phyloP scores from a whole-genome alignment of 2,329 filamentous ascomycete genomes.

The Fusarium pseudonygamai region DNA sequence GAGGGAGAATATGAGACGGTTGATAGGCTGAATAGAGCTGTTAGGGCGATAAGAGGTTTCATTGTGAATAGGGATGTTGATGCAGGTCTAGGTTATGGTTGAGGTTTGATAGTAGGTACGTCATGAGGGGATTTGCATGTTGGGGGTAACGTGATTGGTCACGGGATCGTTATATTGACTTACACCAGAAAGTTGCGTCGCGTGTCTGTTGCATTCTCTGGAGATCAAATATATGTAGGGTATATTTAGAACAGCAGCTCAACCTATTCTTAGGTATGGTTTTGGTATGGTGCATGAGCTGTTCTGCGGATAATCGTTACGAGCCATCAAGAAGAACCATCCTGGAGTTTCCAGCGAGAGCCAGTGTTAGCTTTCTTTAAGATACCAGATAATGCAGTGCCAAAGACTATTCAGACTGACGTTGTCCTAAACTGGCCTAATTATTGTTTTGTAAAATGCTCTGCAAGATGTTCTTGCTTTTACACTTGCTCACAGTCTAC shows the following conservation, averaged over 20 bases:
- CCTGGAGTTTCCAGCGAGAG: neutral
- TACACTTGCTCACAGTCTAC: fast-evolving
- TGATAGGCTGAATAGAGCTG: constrained; percentile 26
- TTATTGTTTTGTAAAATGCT: neutral
- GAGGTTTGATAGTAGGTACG: constrained; percentile 26
- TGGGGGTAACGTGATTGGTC: constrained; percentile 26
- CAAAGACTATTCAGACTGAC: neutral
- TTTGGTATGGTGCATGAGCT: neutral
- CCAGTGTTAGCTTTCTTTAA: neutral
- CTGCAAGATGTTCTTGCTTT: neutral
- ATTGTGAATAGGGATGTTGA: constrained; percentile 18
- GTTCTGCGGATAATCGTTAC: fast-evolving
- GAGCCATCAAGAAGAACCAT: neutral
- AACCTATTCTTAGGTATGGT: neutral
- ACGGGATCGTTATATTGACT: constrained; percentile 1
- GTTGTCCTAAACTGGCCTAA: fast-evolving
- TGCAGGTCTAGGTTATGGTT: neutral
- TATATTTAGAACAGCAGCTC: neutral
- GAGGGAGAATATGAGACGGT: constrained; percentile 19
- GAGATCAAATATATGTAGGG: too few species aligned
- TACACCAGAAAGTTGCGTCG: neutral
- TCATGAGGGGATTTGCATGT: constrained; percentile 22
- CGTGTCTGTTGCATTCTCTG: neutral
- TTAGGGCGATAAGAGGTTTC: constrained; percentile 34
- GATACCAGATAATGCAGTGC: neutral